Conservation (phyloP, 2,329 filamentous ascomycete genomes). For the Lasiodiplodia sp. region DNA sequence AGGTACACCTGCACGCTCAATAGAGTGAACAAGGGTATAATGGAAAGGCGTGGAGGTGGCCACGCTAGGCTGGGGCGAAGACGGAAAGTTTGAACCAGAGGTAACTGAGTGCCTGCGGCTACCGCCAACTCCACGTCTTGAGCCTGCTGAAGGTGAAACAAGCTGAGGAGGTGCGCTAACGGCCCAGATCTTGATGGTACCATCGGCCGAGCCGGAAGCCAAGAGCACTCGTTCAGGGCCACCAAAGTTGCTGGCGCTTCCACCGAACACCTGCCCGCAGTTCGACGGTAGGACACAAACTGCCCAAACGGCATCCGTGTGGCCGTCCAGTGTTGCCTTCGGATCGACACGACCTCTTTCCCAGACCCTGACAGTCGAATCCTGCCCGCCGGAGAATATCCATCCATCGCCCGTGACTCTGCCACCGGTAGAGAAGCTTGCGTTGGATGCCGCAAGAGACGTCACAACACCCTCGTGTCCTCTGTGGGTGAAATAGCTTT, state of each 20-base stretch:
- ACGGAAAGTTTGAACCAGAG: slow-evolving; percentile 90
- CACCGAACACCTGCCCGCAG: slow-evolving; percentile 79
- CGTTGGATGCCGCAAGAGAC: slow-evolving; percentile 84
- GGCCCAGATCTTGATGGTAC: slow-evolving; percentile 91
- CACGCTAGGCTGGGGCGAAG: slow-evolving; percentile 85
- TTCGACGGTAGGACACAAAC: slow-evolving; percentile 90
- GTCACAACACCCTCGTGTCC: slow-evolving; percentile 93
- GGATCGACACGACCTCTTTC: slow-evolving; percentile 93
- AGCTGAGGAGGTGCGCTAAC: slow-evolving; percentile 89
- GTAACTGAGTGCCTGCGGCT: slow-evolving; percentile 92
- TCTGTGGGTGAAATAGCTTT: slow-evolving; percentile 92
- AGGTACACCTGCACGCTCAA: slow-evolving; percentile 71
- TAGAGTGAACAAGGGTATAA: slow-evolving; percentile 86
- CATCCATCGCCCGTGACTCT: slow-evolving; percentile 91
- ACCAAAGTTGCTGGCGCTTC: slow-evolving; percentile 74
- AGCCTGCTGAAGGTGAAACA: slow-evolving; percentile 78
- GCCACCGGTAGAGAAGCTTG: slow-evolving; percentile 88
- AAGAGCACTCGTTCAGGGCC: slow-evolving; percentile 85
- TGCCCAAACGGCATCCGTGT: slow-evolving; percentile 95
- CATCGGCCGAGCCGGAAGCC: slow-evolving; percentile 91
- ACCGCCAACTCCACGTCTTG: slow-evolving; percentile 72
- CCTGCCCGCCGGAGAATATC: slow-evolving; percentile 98
- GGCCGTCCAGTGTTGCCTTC: slow-evolving; percentile 91
- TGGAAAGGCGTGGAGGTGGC: slow-evolving; percentile 87
- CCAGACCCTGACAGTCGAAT: slow-evolving; percentile 93